Conservation (phyloP, 495 filamentous ascomycete species). For the Xeromyces bisporus region DNA sequence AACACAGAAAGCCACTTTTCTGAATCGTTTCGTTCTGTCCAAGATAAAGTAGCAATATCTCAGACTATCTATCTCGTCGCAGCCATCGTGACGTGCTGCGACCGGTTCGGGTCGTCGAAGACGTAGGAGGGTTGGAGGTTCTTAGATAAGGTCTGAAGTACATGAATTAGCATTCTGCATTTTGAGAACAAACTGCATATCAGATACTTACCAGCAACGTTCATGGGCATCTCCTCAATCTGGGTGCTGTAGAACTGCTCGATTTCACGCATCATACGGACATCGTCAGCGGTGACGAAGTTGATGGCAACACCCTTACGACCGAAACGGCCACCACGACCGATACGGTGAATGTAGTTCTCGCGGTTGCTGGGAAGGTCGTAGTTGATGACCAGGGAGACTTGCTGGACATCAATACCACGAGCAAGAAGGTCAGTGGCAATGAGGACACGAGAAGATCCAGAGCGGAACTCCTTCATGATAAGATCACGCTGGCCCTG, state of each 20-base stretch:
- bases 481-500: slow-evolving; percentile 94
- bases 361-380: slow-evolving; percentile 96
- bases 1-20: slow-evolving; percentile 34
- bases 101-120: slow-evolving; percentile 25
- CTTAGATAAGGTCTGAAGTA: slow-evolving; percentile 37
- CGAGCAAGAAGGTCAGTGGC: slow-evolving; percentile 93
- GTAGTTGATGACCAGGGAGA: slow-evolving; percentile 99
- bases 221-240: slow-evolving; percentile 48
- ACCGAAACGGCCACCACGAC: slow-evolving; percentile 96
- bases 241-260: slow-evolving; percentile 53
- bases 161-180: slow-evolving; percentile 1
- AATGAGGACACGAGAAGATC: slow-evolving; percentile 93
- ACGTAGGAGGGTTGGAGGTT: slow-evolving; percentile 17
- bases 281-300: slow-evolving; percentile 98
- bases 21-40: slow-evolving; percentile 17
- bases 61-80: slow-evolving; percentile 11
- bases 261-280: slow-evolving; percentile 98
- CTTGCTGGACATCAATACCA: slow-evolving; percentile 99
- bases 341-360: slow-evolving; percentile 99
- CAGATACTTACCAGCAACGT: slow-evolving; percentile 32
- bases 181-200: neutral
- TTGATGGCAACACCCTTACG: slow-evolving; percentile 99
- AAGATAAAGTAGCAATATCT: slow-evolving; percentile 15
- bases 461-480: slow-evolving; percentile 99
- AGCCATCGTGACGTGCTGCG: slow-evolving; percentile 17